Evolutionary conservation across 2,329 filamentous ascomycete genomes (phyloP).

Genomic region (Pseudogymnoascus sp.): DNA sequence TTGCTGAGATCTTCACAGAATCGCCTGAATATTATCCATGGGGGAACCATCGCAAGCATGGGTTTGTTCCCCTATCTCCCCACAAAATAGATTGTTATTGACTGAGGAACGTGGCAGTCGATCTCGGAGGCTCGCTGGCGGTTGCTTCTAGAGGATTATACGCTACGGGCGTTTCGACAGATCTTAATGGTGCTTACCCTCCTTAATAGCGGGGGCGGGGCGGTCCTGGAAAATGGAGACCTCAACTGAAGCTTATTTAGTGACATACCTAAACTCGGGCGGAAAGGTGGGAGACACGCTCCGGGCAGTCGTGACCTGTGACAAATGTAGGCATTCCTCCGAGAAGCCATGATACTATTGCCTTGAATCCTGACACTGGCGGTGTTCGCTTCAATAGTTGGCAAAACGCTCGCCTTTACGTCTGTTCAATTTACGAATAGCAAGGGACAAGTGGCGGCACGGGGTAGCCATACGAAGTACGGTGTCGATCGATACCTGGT

Average conservation of each 20-base stretch:
- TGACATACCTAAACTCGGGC: slow-evolving; percentile 54
- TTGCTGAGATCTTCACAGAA: slow-evolving; percentile 44
- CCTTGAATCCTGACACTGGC: slow-evolving; percentile 5
- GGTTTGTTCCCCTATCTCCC: slow-evolving; percentile 15
- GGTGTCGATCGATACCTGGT: slow-evolving; percentile 11
- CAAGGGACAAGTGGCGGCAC: slow-evolving; percentile 51
- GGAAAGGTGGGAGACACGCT: slow-evolving; percentile 50
- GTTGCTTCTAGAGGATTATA: slow-evolving; percentile 57
- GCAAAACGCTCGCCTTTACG: slow-evolving; percentile 56
- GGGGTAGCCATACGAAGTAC: slow-evolving; percentile 60
- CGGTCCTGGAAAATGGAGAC: slow-evolving; percentile 1
- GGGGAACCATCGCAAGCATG: slow-evolving; percentile 71
- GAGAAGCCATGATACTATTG: not conserved
- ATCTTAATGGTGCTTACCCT: slow-evolving; percentile 46
- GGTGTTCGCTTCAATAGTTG: slow-evolving; percentile 36
- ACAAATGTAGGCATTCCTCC: slow-evolving; percentile 44
- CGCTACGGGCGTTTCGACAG: slow-evolving; percentile 56
- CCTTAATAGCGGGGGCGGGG: not conserved
- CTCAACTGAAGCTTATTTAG: slow-evolving; percentile 29
- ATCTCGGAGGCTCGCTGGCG: slow-evolving; percentile 56
- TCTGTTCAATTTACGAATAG: slow-evolving; percentile 50
- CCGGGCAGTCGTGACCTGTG: slow-evolving; percentile 48
- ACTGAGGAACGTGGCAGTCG: slow-evolving; percentile 35
- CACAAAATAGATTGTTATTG: not conserved
- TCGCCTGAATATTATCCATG: slow-evolving; percentile 66